Percentiles rank a stretch among this genome's conserved stretches.
phyloP scores from a whole-genome alignment of 805 yeast species.

The Zygotorulaspora danielsina region DNA sequence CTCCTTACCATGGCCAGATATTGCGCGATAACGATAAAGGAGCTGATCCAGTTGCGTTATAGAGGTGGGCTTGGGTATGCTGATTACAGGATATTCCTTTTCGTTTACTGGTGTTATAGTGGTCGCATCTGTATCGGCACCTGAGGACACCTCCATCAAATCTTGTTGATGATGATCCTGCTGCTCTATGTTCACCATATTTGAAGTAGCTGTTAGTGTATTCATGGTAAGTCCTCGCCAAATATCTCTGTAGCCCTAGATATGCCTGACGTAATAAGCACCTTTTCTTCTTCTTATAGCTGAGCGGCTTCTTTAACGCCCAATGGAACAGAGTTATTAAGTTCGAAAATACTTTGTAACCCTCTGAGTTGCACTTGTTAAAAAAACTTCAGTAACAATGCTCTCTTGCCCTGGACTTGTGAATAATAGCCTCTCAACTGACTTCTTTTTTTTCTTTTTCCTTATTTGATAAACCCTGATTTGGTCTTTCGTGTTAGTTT shows the following conservation, averaged over 20 bases:
- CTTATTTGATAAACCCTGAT: slow-evolving; percentile 5
- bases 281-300: background rate
- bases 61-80: slow-evolving; percentile 29
- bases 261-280: no score
- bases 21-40: slow-evolving; percentile 32
- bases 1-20: slow-evolving; percentile 24
- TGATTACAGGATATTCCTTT: slow-evolving; percentile 5
- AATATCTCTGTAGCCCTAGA: no score
- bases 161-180: background rate
- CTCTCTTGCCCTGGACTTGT: no score
- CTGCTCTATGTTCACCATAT: background rate
- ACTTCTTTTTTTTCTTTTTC: slow-evolving; percentile 12
- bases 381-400: no score
- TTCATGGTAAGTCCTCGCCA: no score
- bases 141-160: background rate
- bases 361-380: no score
- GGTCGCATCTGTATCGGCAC: background rate
- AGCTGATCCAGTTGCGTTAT: slow-evolving; percentile 30
- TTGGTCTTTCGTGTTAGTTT: slow-evolving; percentile 13
- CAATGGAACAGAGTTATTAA: no score
- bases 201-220: slow-evolving; percentile 5
- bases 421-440: no score
- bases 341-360: no score
- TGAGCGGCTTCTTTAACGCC: background rate
- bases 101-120: background rate